Evolutionary conservation across 2,329 filamentous ascomycete genomes (phyloP), one percentile per base, ranked within the genome.

Genomic region (Trichoderma sp.): DNA sequence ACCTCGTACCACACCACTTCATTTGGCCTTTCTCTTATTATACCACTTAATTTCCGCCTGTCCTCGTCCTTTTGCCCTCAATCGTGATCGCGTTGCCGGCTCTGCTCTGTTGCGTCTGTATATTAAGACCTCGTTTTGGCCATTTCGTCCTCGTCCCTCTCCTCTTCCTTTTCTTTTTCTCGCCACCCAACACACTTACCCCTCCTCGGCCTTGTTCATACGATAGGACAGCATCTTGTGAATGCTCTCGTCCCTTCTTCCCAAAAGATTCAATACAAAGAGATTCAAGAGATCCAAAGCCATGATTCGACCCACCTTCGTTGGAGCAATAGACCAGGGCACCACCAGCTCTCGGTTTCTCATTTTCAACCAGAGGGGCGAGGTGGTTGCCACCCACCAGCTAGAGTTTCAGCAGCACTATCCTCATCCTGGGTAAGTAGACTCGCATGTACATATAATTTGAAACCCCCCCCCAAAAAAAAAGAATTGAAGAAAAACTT

Each of bases 241-340:
- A 64, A 67, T 69, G 68, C 53, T 69, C 32, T 64, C 50, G 45
- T 74, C 71, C 61, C 68, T 75, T 50, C 69, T 75, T 32, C 67
- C 70, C n/a, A 54, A 64, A 37, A 45, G 35, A 48, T n/a, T 65
- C 37, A 63, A 57, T 10, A 35, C 25, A 19, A 61, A 52, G 35
- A 39, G 32, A 22, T 32, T 39, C 32, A 27, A 27, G 9, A 57
- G 29, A 19, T 64, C 45, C 25, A 61, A 45, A 22, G n/a, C 64
- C 42, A 67, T 48, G 39, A 57, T 78, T 72, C 72, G 75, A 61
- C 70, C 76, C 64, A 69, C 74, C 70, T 93, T 91, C 74, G 87
- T 93, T 70, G 91, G 91, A 71, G 89, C 90, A 67, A 93, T 94
- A 75, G 91, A 94, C 75, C 90, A 93, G 77, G 91, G 91, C 71